Evolutionary conservation across 177 flowering plant genomes (phyloP).

Genomic region (Tripterygium wilfordii): DNA sequence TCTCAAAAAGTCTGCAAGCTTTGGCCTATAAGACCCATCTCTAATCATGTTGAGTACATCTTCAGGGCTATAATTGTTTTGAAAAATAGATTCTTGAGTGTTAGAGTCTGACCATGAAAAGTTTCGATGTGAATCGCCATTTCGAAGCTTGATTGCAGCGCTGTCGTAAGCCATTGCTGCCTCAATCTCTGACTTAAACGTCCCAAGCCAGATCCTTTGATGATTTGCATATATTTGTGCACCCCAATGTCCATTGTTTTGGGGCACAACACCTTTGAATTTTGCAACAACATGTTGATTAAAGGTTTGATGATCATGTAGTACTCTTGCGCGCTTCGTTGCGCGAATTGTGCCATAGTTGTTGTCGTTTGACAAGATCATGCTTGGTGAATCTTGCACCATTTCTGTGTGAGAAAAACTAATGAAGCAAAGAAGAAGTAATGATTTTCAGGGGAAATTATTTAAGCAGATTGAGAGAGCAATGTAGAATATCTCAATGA

Average conservation of each 20-base stretch:
- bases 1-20: constrained; percentile 37
- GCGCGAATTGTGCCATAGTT: constrained; percentile 4
- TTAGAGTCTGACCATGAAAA: constrained; percentile 40
- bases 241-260: constrained; percentile 68
- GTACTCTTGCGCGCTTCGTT: constrained; percentile 25
- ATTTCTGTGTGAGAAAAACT: not conserved
- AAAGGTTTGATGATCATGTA: not conserved
- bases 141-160: constrained; percentile 52
- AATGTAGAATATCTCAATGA: not conserved
- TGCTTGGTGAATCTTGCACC: constrained; percentile 24
- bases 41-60: constrained; percentile 52
- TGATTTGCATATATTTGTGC: constrained; percentile 72
- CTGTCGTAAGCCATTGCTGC: constrained; percentile 83
- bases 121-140: constrained; percentile 48
- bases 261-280: constrained; percentile 71
- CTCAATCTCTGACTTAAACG: constrained; percentile 53
- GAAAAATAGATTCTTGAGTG: constrained; percentile 47
- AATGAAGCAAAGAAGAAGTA: not conserved
- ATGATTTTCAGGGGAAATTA: not conserved
- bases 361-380: constrained; percentile 24
- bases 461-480: not conserved
- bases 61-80: constrained; percentile 25
- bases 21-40: constrained; percentile 53
- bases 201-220: constrained; percentile 67
- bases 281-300: constrained; percentile 9